Evolutionary conservation across 495 filamentous ascomycete species (phyloP), one percentile per base, ranked within the genome.

Genomic region (Letharia columbiana): DNA sequence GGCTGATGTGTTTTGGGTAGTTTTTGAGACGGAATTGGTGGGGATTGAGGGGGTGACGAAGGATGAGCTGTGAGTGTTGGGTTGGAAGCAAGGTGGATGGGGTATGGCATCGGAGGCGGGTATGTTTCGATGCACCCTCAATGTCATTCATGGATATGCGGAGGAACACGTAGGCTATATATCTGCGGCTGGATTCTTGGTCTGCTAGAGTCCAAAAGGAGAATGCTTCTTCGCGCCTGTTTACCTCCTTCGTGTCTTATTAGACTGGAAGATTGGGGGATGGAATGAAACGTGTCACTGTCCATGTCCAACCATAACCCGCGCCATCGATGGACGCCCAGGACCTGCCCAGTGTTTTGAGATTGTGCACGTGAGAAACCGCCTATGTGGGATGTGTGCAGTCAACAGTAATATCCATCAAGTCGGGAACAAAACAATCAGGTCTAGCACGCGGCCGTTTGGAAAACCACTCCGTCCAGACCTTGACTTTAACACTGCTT

Each of bases 11-110:
- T 39, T 64, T 62, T 33, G 31, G 54, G 54, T 57, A 57, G 54
- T 57, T 37, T 67, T 66, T 65, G 63, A 67, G 66, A 98, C 94
- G 66, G 91, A 96, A 76, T 80, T 98, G 72, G 80, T 96, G 72
- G 90, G 82, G 54, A 98, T 98, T 73, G 79, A 86, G 13, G 94
- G 94, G 23, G 91, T 96, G 64, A 71, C 74, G 49, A 84, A 83
- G 76, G 81, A 84, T 75, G 82, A 86, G 73, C 73, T 84, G 66
- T 86, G 70, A 73, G 66, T 57, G 49, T 20, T 23, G 67, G 37
- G 23, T 35, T 68, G 42, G n/a, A 20, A 41, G 57, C 31, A 35
- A 45, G 20, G 49, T 2, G 11, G 17, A 35, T 10, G 37, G 31
- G 39, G n/a, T 47, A 33, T 44, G 40, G 60, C 13, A n/a, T 41